phyloP scores from a whole-genome alignment of 176 grass and related monocot genomes.

The Dactylis glomerata region DNA sequence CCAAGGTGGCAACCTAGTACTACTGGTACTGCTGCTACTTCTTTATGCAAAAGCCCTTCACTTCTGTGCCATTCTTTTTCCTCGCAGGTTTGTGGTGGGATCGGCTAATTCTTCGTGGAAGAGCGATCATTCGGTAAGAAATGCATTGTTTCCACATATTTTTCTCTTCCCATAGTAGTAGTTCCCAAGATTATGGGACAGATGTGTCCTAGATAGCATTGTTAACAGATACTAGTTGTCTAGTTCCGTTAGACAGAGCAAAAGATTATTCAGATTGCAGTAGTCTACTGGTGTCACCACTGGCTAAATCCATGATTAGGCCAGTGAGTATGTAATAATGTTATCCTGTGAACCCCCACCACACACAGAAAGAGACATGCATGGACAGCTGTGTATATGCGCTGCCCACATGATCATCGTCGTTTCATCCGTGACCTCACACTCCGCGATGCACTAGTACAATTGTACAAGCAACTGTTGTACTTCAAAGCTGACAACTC shows the following conservation, averaged over 20 bases:
- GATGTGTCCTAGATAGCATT: not conserved
- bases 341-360: not conserved
- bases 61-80: not conserved
- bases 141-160: not conserved
- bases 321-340: constrained; percentile 12
- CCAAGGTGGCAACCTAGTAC: constrained; percentile 16
- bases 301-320: not conserved
- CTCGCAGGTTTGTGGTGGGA: constrained; percentile 54
- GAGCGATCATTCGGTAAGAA: constrained; percentile 46
- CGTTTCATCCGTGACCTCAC: constrained; percentile 11
- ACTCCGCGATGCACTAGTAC: not conserved
- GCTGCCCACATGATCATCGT: constrained; percentile 20
- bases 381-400: not conserved
- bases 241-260: not conserved
- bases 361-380: not conserved
- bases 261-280: not conserved
- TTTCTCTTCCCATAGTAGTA: not conserved
- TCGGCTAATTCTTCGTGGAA: constrained; percentile 51
- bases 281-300: not conserved
- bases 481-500: not conserved
- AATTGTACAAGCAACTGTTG: not conserved
- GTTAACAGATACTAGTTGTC: not conserved
- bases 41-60: not conserved
- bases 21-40: not conserved
- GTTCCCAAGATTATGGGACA: not conserved